Evolutionary conservation across 2,329 filamentous ascomycete species (phyloP), one percentile per base, ranked within the genome.

Genomic region (Ceratocystiopsis sp.): DNA sequence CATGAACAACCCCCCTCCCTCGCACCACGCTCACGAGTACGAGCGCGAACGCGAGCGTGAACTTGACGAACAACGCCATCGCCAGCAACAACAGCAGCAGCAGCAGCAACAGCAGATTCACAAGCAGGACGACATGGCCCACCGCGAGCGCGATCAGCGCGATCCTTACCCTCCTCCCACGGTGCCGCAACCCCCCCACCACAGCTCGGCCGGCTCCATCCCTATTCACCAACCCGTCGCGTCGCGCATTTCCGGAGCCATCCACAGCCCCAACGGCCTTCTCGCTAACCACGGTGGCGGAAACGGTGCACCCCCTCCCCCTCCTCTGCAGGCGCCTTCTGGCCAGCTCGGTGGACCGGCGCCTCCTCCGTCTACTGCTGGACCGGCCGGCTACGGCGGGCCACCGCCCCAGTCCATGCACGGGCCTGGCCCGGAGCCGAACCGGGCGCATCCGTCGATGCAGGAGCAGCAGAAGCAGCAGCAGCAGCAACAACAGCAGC

Each of bases 221-320:
- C 85, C 87, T 43, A 80, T 96, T 53, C 89, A 96, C 61, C 89
- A 96, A 60, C 89, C 89, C 6, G 86, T 95, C 46, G 89, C 89
- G 48, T 77, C 86, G 56, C 69, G 87, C 61, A 68, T 85, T 49
- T 64, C 80, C 45, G 81, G 78, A 49, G 81, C 84, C 42, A 93
- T 95, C 45, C 89, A 94, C 57, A 93, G 86, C 38, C 89, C 89
- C 2, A 89, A 91, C 51, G 89, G 89, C 10, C 70, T 96, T 34
- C 73, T 96, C 35, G 75, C 80, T 10, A 84, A 78, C 51, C 76
- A 85, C 52, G 76, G 78, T 42, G 69, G 37, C 9, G 49, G 49
- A 10, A 45, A 32, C 5, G 46, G 46, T n/a, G 45, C 44, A 19
- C 42, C 46, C 3, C 46, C 48, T 2, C 49, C 72, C 33, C 71